Conservation (phyloP, 208 protist genomes). For the Trypanosoma melophagium region DNA sequence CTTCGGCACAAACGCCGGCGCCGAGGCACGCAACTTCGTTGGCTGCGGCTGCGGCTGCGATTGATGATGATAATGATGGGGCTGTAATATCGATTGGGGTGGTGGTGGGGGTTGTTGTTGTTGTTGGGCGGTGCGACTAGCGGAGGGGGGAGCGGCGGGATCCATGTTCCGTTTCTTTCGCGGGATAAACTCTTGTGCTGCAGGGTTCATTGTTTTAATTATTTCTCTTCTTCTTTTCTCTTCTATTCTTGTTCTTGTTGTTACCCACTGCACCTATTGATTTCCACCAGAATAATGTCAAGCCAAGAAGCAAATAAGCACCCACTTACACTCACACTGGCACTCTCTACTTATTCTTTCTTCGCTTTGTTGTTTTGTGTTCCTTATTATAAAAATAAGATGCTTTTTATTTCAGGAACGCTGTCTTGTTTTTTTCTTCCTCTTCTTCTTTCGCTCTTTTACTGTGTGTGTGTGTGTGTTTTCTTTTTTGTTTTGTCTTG, state of each 20-base stretch:
- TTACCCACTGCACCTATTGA: no score
- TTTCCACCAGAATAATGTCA: no score
- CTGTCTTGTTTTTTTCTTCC: no score
- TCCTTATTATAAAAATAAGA: no score
- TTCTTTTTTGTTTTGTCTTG: slow-evolving; percentile 1
- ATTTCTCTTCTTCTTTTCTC: neutral
- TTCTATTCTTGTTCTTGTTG: no score
- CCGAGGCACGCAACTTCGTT: slow-evolving; percentile 56
- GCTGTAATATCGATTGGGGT: neutral
- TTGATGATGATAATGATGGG: no score
- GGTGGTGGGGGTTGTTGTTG: slow-evolving; percentile 1
- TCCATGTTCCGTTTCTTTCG: slow-evolving; percentile 5
- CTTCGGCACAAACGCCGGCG: slow-evolving; percentile 62
- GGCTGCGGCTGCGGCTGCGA: neutral
- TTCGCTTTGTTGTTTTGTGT: neutral
- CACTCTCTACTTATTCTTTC: neutral
- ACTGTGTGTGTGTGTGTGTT: no score
- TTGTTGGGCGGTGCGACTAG: slow-evolving; percentile 16
- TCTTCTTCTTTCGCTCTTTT: neutral
- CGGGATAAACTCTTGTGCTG: slow-evolving; percentile 59
- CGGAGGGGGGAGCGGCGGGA: neutral
- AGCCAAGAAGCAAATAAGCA: no score
- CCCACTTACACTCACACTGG: neutral
- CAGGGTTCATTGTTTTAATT: slow-evolving; percentile 41
- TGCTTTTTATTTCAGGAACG: no score